Conservation (phyloP, 805 yeast species). For the Candida germanica region DNA sequence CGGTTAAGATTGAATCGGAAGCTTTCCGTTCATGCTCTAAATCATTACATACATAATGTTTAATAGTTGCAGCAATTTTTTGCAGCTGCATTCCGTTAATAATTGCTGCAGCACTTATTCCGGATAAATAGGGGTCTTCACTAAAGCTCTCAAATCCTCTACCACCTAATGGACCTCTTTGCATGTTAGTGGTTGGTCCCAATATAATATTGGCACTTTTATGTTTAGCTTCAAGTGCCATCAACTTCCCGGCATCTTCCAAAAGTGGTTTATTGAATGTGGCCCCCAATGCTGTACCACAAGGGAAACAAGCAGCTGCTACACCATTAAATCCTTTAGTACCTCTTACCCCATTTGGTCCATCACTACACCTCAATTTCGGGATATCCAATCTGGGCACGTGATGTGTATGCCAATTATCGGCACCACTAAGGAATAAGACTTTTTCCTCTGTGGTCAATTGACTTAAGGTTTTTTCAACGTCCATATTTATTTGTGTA, state of each 20-base stretch:
- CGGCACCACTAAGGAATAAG: conserved; percentile 31
- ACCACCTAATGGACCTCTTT: conserved; percentile 34
- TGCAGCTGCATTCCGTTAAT: conserved; percentile 28
- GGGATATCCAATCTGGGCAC: conserved; percentile 43
- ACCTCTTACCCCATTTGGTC: conserved; percentile 35
- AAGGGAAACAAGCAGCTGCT: conserved; percentile 33
- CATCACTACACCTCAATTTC: conserved; percentile 40
- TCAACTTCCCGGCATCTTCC: conserved; percentile 26
- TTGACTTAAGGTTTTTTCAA: conserved; percentile 20
- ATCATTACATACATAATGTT: conserved; percentile 33
- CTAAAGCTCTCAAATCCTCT: conserved; percentile 33
- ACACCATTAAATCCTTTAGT: conserved; percentile 25
- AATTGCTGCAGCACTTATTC: conserved; percentile 23
- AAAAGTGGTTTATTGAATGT: conserved; percentile 36
- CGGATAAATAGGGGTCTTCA: conserved; percentile 32
- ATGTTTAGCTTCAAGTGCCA: conserved; percentile 31
- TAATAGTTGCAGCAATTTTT: conserved; percentile 29
- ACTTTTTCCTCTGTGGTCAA: conserved; percentile 26
- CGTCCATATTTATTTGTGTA: conserved; percentile 11
- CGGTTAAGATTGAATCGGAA: conserved; percentile 26
- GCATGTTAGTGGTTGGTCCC: conserved; percentile 34
- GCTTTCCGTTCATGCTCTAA: conserved; percentile 30
- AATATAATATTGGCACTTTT: conserved; percentile 29
- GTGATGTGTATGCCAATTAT: conserved; percentile 50
- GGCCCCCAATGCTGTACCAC: conserved; percentile 33